A percentile compares a stretch with the other conserved stretches of the same genome.
Evolutionary conservation across 2,329 filamentous ascomycete genomes (phyloP).

Genomic region (Ceratocystis albifundus): DNA sequence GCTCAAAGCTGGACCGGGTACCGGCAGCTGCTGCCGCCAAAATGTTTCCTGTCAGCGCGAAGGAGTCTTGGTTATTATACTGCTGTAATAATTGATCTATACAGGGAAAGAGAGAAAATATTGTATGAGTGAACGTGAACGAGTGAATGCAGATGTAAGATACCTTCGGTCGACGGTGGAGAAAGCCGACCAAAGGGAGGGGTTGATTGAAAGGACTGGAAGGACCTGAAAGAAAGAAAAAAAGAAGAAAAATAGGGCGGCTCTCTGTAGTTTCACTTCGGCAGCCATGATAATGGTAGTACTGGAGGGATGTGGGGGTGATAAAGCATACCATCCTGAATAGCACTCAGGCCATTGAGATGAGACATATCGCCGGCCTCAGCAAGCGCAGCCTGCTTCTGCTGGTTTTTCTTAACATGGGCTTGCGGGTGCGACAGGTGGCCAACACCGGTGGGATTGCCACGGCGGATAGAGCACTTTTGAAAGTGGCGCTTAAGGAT

Average conservation of each 20-base stretch:
- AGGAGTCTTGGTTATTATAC: conserved; percentile 13
- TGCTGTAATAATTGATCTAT: conserved; percentile 15
- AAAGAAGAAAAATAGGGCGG: too few relatives aligned
- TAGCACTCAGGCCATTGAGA: conserved; percentile 49
- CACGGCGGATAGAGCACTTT: conserved; percentile 93
- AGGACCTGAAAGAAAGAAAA: conserved; percentile 25
- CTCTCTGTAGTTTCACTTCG: conserved; percentile 46
- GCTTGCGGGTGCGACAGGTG: conserved; percentile 88
- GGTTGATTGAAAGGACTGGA: too few relatives aligned
- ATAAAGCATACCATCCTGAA: conserved; percentile 47
- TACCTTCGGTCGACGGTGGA: conserved; percentile 46
- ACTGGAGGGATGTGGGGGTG: conserved; percentile 29
- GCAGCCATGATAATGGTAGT: conserved; percentile 41
- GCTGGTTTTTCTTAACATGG: conserved; percentile 67
- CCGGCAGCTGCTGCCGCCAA: conserved; percentile 40
- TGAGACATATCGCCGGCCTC: conserved; percentile 47
- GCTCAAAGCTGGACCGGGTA: conserved; percentile 35
- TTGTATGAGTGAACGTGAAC: conserved; percentile 29
- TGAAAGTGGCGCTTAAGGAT: conserved; percentile 98
- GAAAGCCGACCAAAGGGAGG: too few relatives aligned
- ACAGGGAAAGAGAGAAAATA: neutral
- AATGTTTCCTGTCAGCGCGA: conserved; percentile 32
- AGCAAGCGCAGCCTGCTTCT: conserved; percentile 42
- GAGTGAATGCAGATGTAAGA: too few relatives aligned
- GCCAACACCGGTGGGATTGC: conserved; percentile 87